A percentile compares a stretch with the other conserved stretches of the same genome.
Evolutionary conservation across 2,329 filamentous ascomycete species (phyloP).

Genomic region (Lasiodiplodia sp.): DNA sequence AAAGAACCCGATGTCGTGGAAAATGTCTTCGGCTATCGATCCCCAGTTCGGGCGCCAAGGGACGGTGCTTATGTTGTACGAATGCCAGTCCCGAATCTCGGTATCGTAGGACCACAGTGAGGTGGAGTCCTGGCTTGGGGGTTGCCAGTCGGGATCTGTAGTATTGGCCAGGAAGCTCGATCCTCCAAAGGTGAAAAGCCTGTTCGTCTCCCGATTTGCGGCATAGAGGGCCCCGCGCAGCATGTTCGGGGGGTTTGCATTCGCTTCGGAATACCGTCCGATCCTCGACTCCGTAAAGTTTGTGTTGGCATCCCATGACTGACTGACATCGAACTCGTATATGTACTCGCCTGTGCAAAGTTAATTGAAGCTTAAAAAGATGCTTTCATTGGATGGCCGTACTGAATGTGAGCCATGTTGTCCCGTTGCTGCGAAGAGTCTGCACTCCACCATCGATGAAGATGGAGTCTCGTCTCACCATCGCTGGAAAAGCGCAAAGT

Average conservation of each 20-base stretch:
- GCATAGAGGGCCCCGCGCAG: constrained; percentile 42
- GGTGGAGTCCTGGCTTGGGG: constrained; percentile 38
- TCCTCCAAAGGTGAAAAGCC: constrained; percentile 45
- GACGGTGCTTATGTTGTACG: constrained; percentile 26
- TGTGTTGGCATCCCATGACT: constrained; percentile 42
- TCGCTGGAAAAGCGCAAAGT: not conserved
- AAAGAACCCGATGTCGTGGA: not conserved
- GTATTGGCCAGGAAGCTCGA: constrained; percentile 40
- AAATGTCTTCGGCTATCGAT: not conserved
- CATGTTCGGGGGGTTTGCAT: constrained; percentile 36
- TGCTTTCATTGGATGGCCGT: not conserved
- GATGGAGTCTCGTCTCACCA: constrained; percentile 19
- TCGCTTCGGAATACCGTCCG: constrained; percentile 35
- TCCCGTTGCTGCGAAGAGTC: constrained; percentile 9
- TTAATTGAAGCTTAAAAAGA: not conserved
- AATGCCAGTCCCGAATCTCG: constrained; percentile 34
- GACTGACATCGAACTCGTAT: constrained; percentile 37
- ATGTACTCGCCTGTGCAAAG: constrained; percentile 24
- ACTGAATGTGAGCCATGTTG: constrained; percentile 28
- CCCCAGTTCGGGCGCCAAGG: constrained; percentile 52
- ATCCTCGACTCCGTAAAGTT: constrained; percentile 39
- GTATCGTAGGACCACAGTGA: constrained; percentile 44
- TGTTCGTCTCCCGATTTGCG: constrained; percentile 35
- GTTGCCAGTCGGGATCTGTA: constrained; percentile 40
- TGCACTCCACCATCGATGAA: constrained; percentile 28